Conservation (phyloP, 2,329 filamentous ascomycete species). For the Hawksworthiomyces lignivorus region DNA sequence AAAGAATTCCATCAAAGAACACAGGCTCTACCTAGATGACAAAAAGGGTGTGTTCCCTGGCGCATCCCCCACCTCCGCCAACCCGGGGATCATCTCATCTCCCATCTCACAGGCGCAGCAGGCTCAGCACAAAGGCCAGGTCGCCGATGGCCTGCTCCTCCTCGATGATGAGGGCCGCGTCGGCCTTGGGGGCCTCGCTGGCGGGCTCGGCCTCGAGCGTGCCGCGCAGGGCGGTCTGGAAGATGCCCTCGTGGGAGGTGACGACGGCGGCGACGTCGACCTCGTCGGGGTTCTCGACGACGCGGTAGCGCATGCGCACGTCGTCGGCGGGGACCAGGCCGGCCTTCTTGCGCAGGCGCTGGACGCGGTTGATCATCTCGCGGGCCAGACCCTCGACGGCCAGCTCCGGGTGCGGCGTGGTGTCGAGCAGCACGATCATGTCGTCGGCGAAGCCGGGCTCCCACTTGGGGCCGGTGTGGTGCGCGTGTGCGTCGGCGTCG, state of each 20-base stretch:
- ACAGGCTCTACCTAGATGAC: no score
- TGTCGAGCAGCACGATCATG: constrained; percentile 80
- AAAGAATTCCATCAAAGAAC: no score
- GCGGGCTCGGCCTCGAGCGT: constrained; percentile 57
- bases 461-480: constrained; percentile 11
- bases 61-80: no score
- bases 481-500: not conserved
- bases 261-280: constrained; percentile 67
- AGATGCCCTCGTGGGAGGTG: constrained; percentile 55
- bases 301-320: constrained; percentile 85
- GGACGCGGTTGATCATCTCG: constrained; percentile 89
- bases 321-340: constrained; percentile 87
- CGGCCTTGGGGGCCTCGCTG: constrained; percentile 51
- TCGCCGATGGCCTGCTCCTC: constrained; percentile 55
- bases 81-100: no score
- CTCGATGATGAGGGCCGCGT: constrained; percentile 56
- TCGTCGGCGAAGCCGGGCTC: constrained; percentile 36
- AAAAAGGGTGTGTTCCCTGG: no score
- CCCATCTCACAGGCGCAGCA: constrained; percentile 13
- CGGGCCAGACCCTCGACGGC: constrained; percentile 82
- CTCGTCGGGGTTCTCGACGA: constrained; percentile 70
- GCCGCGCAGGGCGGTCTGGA: constrained; percentile 71
- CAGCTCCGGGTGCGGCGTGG: constrained; percentile 70
- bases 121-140: constrained; percentile 15
- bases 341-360: constrained; percentile 88